Conservation (phyloP, 2,329 filamentous ascomycete genomes). For the Bipolaris gigantea region DNA sequence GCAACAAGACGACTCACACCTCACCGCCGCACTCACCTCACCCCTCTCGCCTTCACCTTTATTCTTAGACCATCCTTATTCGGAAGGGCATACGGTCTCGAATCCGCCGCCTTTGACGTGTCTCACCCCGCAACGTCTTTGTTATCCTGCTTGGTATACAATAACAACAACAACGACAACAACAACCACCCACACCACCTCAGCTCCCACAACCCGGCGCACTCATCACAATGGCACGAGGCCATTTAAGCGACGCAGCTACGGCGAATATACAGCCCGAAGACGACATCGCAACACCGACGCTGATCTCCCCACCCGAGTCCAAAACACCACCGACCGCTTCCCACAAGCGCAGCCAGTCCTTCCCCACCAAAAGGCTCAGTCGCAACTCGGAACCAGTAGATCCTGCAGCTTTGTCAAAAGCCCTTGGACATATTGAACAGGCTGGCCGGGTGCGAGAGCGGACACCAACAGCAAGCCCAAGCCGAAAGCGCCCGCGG, state of each 20-base stretch:
- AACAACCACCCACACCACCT: slow-evolving; percentile 1
- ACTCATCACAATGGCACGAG: slow-evolving; percentile 24
- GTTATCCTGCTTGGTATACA: not conserved
- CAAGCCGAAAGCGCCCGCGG: slow-evolving; percentile 68
- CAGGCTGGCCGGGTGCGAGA: slow-evolving; percentile 61
- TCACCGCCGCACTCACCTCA: slow-evolving; percentile 22
- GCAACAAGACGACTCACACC: slow-evolving; percentile 19
- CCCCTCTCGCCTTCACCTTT: slow-evolving; percentile 10
- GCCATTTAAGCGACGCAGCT: slow-evolving; percentile 18
- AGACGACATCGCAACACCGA: slow-evolving; percentile 47
- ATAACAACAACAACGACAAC: not conserved
- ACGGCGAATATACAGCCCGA: slow-evolving; percentile 19
- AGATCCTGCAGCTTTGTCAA: slow-evolving; percentile 62
- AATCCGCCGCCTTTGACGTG: not conserved
- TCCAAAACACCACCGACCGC: slow-evolving; percentile 64
- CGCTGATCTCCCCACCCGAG: slow-evolving; percentile 58
- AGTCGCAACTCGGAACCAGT: slow-evolving; percentile 56
- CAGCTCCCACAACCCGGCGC: slow-evolving; percentile 11
- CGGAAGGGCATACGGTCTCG: not conserved
- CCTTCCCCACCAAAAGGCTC: slow-evolving; percentile 31
- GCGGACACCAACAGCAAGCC: slow-evolving; percentile 65
- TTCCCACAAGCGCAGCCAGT: slow-evolving; percentile 52
- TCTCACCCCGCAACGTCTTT: slow-evolving; percentile 3
- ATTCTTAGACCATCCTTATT: slow-evolving; percentile 7
- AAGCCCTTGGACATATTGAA: slow-evolving; percentile 64